Conservation (phyloP, 2,329 filamentous ascomycete genomes). For the Fusarium haematococcum region DNA sequence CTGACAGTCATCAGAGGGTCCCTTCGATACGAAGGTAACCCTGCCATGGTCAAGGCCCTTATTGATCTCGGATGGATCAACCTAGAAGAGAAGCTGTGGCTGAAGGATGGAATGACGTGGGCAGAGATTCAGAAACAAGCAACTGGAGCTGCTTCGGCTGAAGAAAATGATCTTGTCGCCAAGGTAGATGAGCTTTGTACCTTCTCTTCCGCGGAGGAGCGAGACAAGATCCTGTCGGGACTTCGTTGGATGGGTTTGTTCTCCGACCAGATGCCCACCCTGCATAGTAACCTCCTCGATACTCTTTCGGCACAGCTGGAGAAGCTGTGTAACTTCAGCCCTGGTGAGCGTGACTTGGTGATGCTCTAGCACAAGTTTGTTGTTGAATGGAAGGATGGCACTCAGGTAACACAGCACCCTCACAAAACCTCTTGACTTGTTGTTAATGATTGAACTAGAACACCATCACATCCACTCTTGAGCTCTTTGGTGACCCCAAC, state of each 20-base stretch:
- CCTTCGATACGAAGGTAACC: slow-evolving; percentile 76
- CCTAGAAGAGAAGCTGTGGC: slow-evolving; percentile 25
- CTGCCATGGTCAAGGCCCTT: slow-evolving; percentile 75
- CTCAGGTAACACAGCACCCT: slow-evolving; percentile 32
- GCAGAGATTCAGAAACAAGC: slow-evolving; percentile 32
- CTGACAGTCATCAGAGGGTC: slow-evolving; percentile 70
- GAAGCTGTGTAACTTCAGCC: background rate
- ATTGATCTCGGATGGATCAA: slow-evolving; percentile 74
- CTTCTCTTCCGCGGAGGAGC: slow-evolving; percentile 69
- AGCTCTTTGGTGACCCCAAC: slow-evolving; percentile 74
- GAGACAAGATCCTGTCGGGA: background rate
- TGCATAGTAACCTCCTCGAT: slow-evolving; percentile 60
- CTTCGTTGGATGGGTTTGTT: slow-evolving; percentile 59
- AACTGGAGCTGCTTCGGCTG: slow-evolving; percentile 15
- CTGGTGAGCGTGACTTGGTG: slow-evolving; percentile 4
- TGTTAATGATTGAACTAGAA: background rate
- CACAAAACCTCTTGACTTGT: too few species aligned
- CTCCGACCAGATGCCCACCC: slow-evolving; percentile 64
- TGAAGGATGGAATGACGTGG: slow-evolving; percentile 37
- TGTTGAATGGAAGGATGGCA: slow-evolving; percentile 74
- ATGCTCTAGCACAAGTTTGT: slow-evolving; percentile 16
- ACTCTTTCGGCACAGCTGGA: background rate
- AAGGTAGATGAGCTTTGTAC: slow-evolving; percentile 71
- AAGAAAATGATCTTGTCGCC: slow-evolving; percentile 63
- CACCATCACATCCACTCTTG: slow-evolving; percentile 72